Evolutionary conservation across 129 eudicot genomes (phyloP), one percentile per base, ranked within the genome.

Genomic region (Pseudognaphalium luteoalbum): DNA sequence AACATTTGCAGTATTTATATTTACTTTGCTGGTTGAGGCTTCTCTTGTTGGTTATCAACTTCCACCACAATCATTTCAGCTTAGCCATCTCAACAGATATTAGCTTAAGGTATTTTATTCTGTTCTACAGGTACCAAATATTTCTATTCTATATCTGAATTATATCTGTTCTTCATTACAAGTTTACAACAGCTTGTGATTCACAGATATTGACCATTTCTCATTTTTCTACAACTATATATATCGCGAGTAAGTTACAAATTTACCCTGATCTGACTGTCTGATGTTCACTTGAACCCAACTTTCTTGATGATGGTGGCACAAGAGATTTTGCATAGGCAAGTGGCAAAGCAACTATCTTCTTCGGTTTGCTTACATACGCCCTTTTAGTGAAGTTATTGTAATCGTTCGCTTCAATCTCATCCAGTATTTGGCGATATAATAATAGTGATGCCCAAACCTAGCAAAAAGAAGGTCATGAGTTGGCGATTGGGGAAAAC

Each of bases 341-440:
- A 42, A 91, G 32, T 0, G 99, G 99, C 88, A 94, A 78, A 35
- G 99, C 86, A 21, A 87, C 80, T 22, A 94, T 80, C 85, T 94
- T 94, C 86, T 89, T 89, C 12, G 89, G 89, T 85, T 91, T 89
- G 86, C 97, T 84, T 9, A 94, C 99, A 66, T 86, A 91, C 50
- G 97, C 99, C 81, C 97, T 87, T 77, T 71, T 91, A 19, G 97
- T 94, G 86, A 94, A 94, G 78, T 91, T 94, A 76, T 94, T 91
- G 77, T 91, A 94, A 77, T 91, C 99, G 34, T 94, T 94, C 0
- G 96, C 97, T 86, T 94, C 97, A 50, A 94, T 94, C 81, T 94
- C 97, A 61, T 94, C 99, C 61, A 94, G 34, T 81, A 94, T 94
- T 66, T 94, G 88, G 1, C 96, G 89, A 71, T 94, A 94, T 72